A percentile compares a stretch with the other conserved stretches of the same genome.
These are phyloP conservation scores for Rhizophora mangle DNA, from an alignment of 345 rosid species.

Conservation along the genomic window DNA sequence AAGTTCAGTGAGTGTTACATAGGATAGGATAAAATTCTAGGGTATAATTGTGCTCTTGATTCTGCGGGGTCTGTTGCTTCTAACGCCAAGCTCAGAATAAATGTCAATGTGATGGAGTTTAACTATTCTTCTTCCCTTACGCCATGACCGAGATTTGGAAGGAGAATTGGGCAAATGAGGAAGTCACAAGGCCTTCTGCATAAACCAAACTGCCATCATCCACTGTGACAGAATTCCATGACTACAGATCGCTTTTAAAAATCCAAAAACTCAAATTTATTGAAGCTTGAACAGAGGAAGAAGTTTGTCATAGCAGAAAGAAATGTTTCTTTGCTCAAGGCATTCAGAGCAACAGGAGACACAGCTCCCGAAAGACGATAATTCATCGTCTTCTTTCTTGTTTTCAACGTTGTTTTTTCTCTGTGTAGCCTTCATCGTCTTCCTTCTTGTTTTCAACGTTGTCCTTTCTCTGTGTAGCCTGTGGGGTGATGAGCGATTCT, in stretches of 20 bases:
- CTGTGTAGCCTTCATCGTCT: conserved; percentile 13
- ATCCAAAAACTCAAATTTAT: conserved; percentile 38
- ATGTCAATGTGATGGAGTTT: conserved; percentile 22
- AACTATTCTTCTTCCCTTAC: conserved; percentile 39
- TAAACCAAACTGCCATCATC: conserved; percentile 93
- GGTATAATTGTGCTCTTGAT: neutral
- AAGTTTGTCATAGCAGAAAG: conserved; percentile 53
- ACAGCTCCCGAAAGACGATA: conserved; percentile 55
- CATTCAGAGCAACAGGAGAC: conserved; percentile 59
- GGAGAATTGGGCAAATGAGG: conserved; percentile 95
- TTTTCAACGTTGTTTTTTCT: neutral
- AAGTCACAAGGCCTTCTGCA: conserved; percentile 68
- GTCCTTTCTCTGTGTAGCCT: neutral
- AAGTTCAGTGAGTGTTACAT: neutral
- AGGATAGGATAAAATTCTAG: neutral
- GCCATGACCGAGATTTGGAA: conserved; percentile 87
- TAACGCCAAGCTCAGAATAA: neutral
- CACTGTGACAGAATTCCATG: conserved; percentile 62
- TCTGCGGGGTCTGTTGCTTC: conserved; percentile 1
- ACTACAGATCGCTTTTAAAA: conserved; percentile 49
- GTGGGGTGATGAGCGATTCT: conserved; percentile 12
- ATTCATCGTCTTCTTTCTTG: conserved; percentile 36
- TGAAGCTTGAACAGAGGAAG: conserved; percentile 58
- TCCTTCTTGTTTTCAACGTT: neutral
- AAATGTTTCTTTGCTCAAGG: conserved; percentile 48